Base-by-base conservation (phyloP, 306 rosid genomes). In the Corylus americana region DNA sequence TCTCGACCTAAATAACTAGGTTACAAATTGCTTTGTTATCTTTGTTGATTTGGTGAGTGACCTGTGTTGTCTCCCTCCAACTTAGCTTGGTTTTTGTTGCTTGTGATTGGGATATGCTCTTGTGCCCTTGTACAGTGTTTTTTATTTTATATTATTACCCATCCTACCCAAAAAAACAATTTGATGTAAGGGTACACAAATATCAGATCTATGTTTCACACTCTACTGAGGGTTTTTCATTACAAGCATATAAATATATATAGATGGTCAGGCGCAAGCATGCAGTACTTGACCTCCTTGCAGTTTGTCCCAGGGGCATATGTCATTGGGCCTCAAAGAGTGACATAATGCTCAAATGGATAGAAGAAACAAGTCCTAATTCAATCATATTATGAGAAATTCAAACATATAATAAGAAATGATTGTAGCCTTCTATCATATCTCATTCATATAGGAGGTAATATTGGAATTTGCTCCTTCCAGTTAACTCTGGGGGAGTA, bases 251-350 rank as follows among this genome's bases (percentile, higher is more conserved):
- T 1, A 0, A 8, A 64, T 13, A 20, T 13, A 22, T 4, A 58
- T 22, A 59, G 2, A 59, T 59, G 37, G 25, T 59, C 37, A 59
- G 66, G 66, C 14, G 14, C 4, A 49, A 49, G 53, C 53, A 1
- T 64, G 47, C 3, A 16, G 39, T 64, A 35, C 70, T 64, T 64
- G 45, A 64, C 44, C 70, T 64, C 20, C 70, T 64, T 35, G 70
- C 45, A 64, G 47, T 35, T 35, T 8, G 3, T 35, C 47, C 22
- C 11, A 31, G 6, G 70, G 70, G 70, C 17, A 37, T 14, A 64
- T 35, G 70, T 64, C 48, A 64, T 64, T 16, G 70, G 37, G 70
- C 25, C 48, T 64, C 22, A 64, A 64, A 39, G 2, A 64, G 37
- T 25, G 61, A 55, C 8, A 62, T 31, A 62, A 62, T 62, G 29